Percentiles rank a stretch among this genome's conserved stretches.
These are phyloP conservation scores for Petasospora fabianii DNA, from an alignment of 1,139 yeast species.

Conservation along the genomic window DNA sequence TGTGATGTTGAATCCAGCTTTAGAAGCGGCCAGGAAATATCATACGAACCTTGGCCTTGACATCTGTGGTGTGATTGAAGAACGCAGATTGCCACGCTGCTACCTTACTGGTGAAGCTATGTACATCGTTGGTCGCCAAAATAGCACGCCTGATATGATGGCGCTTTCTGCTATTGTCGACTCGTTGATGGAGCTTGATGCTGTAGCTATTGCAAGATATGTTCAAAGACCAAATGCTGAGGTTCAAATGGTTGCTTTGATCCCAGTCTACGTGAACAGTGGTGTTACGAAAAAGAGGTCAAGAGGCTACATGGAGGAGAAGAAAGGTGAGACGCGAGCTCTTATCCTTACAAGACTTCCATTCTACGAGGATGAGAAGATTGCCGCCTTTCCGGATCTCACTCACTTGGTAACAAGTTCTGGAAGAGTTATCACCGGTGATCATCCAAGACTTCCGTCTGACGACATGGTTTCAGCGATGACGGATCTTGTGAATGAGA, in stretches of 20 bases:
- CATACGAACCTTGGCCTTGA: slow-evolving; percentile 51
- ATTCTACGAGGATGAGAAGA: slow-evolving; percentile 71
- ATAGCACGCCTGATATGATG: slow-evolving; percentile 36
- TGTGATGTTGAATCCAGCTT: slow-evolving; percentile 44
- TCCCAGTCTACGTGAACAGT: slow-evolving; percentile 42
- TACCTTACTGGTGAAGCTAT: slow-evolving; percentile 56
- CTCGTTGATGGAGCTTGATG: slow-evolving; percentile 45
- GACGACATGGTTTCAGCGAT: slow-evolving; percentile 35
- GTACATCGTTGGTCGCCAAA: slow-evolving; percentile 48
- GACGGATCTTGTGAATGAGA: slow-evolving; percentile 36
- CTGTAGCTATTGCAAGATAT: slow-evolving; percentile 59
- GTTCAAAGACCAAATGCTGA: slow-evolving; percentile 48
- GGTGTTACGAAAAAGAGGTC: slow-evolving; percentile 15
- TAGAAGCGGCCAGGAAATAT: slow-evolving; percentile 41
- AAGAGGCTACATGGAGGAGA: slow-evolving; percentile 21
- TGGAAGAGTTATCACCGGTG: slow-evolving; percentile 30
- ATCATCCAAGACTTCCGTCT: slow-evolving; percentile 32
- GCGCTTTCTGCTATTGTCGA: slow-evolving; percentile 54
- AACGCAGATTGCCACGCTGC: slow-evolving; percentile 49
- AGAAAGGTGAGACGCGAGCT: slow-evolving; percentile 21
- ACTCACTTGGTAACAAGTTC: slow-evolving; percentile 33
- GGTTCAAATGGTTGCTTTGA: slow-evolving; percentile 53
- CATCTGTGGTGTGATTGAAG: slow-evolving; percentile 57
- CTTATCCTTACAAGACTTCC: slow-evolving; percentile 55
- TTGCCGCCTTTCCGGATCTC: slow-evolving; percentile 56